Evolutionary conservation across 2,329 filamentous ascomycete genomes (phyloP), one percentile per base, ranked within the genome.

Genomic region (Fusarium armeniacum): DNA sequence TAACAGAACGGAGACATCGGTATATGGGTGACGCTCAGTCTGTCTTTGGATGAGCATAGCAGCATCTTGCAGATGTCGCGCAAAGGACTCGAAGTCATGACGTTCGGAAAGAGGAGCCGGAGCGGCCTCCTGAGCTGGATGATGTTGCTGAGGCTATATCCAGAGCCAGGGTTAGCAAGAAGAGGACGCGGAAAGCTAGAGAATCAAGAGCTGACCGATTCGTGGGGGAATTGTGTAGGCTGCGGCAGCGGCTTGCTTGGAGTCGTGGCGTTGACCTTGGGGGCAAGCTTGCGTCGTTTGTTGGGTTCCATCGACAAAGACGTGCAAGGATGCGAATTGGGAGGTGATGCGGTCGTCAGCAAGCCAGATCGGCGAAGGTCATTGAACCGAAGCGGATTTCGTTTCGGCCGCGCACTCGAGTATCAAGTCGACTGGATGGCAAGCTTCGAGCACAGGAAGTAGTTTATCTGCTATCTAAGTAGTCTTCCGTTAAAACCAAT

Each of bases 11-110:
- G 87, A 89, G 16, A 88, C 87, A 58, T 83, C 84, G 20, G 81
- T 83, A 69, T 91, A 89, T 7, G 84, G 84, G 5, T 83, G 82
- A 61, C 83, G 84, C 74, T 89, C 86, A 46, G 86, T 87, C 78
- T 90, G 88, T 67, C 86, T 84, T 76, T 89, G 87, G 70, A 91
- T 89, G 73, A 89, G 82, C 85, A 90, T 89, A 69, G 89, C 88
- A 51, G 88, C 89, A 83, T 90, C 89, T 76, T 91, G 89, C 45
- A 91, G 83, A 79, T 91, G 89, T 47, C 88, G 85, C 63, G 88
- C 89, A 75, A 90, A 90, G 55, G 87, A 85, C 78, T 90, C 89
- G 78, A 90, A 91, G 73, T 90, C 88, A 78, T 87, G 84, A 70
- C 86, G 84, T 72, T 88, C 84, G 58, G 78, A 75, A 72, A 76